These are phyloP conservation scores for Pyrrhoderma noxium DNA, from an alignment of 1,284 basidiomycete species.

Conservation along the genomic window DNA sequence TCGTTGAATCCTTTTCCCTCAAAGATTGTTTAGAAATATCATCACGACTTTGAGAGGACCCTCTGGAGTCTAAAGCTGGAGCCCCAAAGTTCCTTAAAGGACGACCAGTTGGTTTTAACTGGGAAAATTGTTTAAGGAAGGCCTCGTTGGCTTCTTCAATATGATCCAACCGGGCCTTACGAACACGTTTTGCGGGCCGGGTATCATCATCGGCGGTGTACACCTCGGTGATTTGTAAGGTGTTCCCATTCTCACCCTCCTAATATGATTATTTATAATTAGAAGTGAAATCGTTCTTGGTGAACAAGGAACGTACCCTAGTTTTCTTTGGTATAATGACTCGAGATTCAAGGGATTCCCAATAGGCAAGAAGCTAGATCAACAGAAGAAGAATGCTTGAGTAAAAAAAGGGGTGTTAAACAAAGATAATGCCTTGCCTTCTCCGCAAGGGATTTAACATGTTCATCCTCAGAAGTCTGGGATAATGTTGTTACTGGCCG, in stretches of 20 bases:
- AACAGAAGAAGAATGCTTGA: background rate
- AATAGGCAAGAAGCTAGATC: slow-evolving; percentile 57
- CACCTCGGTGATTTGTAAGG: slow-evolving; percentile 17
- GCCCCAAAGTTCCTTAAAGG: too few relatives aligned
- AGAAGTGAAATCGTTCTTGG: background rate
- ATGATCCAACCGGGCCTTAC: background rate
- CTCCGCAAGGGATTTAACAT: slow-evolving; percentile 47
- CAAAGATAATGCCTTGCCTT: slow-evolving; percentile 36
- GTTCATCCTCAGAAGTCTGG: slow-evolving; percentile 46
- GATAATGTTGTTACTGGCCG: slow-evolving; percentile 53
- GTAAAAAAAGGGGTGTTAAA: background rate
- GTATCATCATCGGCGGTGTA: slow-evolving; percentile 24
- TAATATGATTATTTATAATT: background rate
- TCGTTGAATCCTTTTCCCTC: background rate
- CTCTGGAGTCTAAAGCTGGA: background rate
- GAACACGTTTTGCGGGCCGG: slow-evolving; percentile 10
- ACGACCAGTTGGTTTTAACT: too few relatives aligned
- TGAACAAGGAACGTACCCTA: slow-evolving; percentile 36
- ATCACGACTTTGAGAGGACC: background rate
- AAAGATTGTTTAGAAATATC: background rate
- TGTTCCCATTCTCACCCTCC: slow-evolving; percentile 27
- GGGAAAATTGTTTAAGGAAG: too few relatives aligned
- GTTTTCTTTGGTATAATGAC: slow-evolving; percentile 80
- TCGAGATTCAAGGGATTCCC: slow-evolving; percentile 68
- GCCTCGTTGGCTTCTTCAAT: background rate